phyloP scores from a whole-genome alignment of 768 basidiomycete species.

The Lactarius psammicola region DNA sequence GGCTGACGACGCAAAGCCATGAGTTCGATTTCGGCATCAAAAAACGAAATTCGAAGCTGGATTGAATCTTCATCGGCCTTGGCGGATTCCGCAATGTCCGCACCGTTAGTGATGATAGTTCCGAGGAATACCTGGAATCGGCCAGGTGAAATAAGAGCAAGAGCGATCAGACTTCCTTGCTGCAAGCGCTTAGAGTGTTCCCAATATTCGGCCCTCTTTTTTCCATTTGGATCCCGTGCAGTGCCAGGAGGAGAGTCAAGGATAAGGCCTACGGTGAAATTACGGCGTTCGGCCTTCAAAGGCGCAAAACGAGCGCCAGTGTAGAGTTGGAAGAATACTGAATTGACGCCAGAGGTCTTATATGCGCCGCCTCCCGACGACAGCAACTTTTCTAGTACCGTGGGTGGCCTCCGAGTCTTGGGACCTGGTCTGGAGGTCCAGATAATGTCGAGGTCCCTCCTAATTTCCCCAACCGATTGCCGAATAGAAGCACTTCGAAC shows the following conservation, averaged over 20 bases:
- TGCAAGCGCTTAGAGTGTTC: constrained; percentile 59
- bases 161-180: constrained; percentile 61
- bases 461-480: constrained; percentile 25
- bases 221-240: constrained; percentile 43
- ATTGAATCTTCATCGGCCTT: constrained; percentile 38
- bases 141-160: constrained; percentile 41
- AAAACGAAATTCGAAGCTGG: constrained; percentile 56
- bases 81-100: constrained; percentile 49
- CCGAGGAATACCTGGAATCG: constrained; percentile 50
- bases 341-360: constrained; percentile 44
- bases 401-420: constrained; percentile 30
- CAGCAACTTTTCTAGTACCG: constrained; percentile 48
- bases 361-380: constrained; percentile 59
- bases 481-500: constrained; percentile 28
- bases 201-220: constrained; percentile 55
- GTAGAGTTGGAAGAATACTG: constrained; percentile 62
- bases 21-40: constrained; percentile 57
- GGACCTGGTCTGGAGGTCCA: background rate
- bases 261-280: constrained; percentile 47
- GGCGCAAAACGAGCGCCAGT: constrained; percentile 50
- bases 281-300: constrained; percentile 50
- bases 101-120: constrained; percentile 42
- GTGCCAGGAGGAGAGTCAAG: constrained; percentile 56
- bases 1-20: constrained; percentile 40
- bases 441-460: constrained; percentile 28